Conservation (phyloP, 805 yeast genomes). For the Wickerhamomyces canadensis region DNA sequence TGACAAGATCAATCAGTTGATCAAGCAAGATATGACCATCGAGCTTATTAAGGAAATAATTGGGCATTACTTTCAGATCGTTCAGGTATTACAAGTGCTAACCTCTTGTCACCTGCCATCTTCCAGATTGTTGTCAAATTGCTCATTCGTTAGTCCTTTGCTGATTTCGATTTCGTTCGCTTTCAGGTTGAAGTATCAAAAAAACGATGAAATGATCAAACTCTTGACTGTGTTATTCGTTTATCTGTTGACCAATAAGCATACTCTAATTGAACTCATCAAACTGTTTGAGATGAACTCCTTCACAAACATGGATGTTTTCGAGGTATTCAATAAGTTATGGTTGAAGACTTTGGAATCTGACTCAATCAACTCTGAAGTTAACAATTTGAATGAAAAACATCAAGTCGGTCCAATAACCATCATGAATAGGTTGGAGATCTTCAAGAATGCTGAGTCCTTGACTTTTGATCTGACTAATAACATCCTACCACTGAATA, state of each 20-base stretch:
- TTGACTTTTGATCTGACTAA: conserved; percentile 8
- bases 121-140: conserved; percentile 6
- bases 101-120: conserved; percentile 1
- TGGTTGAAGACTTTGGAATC: conserved; percentile 21
- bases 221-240: conserved; percentile 11
- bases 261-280: conserved; percentile 8
- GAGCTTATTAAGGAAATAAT: conserved; percentile 11
- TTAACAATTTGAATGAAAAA: conserved; percentile 2
- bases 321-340: conserved; percentile 19
- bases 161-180: conserved; percentile 21
- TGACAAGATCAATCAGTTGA: conserved; percentile 9
- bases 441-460: conserved; percentile 2
- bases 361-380: too few species aligned
- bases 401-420: conserved; percentile 19
- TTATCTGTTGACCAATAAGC: conserved; percentile 10
- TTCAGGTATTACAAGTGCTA: conserved; percentile 14
- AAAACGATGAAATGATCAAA: conserved; percentile 11
- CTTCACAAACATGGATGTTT: conserved; percentile 18
- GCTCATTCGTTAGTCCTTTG: conserved; percentile 20
- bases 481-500: conserved; percentile 13
- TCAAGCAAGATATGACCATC: conserved; percentile 11
- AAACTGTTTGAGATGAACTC: conserved; percentile 11
- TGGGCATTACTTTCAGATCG: conserved; percentile 6
- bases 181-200: conserved; percentile 12
- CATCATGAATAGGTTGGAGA: conserved; percentile 12